Evolutionary conservation across 148 eudicot genomes (phyloP), one percentile per base, ranked within the genome.

Genomic region (Polygonum aviculare): DNA sequence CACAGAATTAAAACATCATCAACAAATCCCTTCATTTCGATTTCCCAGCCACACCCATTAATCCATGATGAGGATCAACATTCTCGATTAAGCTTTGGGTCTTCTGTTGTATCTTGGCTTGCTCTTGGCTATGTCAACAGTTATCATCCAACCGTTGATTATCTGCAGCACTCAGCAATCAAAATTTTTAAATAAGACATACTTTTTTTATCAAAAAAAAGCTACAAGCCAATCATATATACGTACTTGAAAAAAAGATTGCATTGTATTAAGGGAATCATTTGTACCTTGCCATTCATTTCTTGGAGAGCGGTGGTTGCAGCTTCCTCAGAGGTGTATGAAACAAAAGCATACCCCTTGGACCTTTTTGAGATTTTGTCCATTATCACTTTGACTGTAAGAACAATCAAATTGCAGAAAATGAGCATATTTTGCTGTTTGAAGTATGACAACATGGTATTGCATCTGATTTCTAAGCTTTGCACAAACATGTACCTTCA

Each of bases 321-420:
- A 72, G 94, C 93, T 75, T 85, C 96, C 81, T 89, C 89, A 12
- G 85, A 84, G 33, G 87, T 82, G 75, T 92, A 94, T 86, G 92
- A 92, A 1, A 94, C 80, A 80, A 94, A 94, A 22, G 96, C 98
- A 76, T 84, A 94, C 2, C 98, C 98, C 80, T 89, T 94, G 7
- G 98, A 94, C 82, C 98, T 88, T 84, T 87, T 94, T 11, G 97
- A 94, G 48, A 94, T 94, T 84, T 92, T 92, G 84, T 94, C 98
- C 96, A 94, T 94, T 81, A 94, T 90, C 69, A 94, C 81, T 85
- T 84, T 94, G 55, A 89, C 97, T 92, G 86, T 78, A 59, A 77
- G 62, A 80, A 72, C 70, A 39, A 74, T 11, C 26, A 55, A 26
- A 6, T 26, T 22, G 5, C 21, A 48, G 39, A 40, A n/a, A 44